These are phyloP conservation scores for Mycocentrospora acerina DNA, from an alignment of 2,329 filamentous ascomycete genomes.

Conservation along the genomic window DNA sequence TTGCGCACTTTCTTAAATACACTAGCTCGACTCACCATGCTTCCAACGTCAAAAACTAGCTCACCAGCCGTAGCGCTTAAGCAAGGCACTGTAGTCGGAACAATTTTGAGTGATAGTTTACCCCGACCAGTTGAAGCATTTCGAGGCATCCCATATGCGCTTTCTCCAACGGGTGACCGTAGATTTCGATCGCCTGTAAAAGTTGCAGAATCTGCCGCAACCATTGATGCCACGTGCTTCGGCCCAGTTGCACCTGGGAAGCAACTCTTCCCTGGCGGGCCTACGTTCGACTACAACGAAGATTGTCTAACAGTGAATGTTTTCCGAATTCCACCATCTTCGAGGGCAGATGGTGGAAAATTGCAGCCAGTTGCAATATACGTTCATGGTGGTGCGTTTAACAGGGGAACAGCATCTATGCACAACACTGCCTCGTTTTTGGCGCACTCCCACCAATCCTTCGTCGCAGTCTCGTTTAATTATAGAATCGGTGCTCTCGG, in stretches of 20 bases:
- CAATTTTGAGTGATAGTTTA: no score
- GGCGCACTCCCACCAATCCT: slow-evolving; percentile 50
- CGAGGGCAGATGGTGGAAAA: no score
- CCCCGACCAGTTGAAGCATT: slow-evolving; percentile 16
- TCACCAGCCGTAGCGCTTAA: no score
- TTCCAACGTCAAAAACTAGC: no score
- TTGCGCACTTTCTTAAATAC: no score
- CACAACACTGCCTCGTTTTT: slow-evolving; percentile 65
- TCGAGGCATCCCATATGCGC: slow-evolving; percentile 21
- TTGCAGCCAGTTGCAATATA: slow-evolving; percentile 49
- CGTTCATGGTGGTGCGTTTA: slow-evolving; percentile 66
- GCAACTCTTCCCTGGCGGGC: slow-evolving; percentile 14
- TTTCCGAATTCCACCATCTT: no score
- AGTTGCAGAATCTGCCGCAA: slow-evolving; percentile 8
- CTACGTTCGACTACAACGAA: slow-evolving; percentile 17
- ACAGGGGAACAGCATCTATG: slow-evolving; percentile 37
- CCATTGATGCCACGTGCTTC: slow-evolving; percentile 17
- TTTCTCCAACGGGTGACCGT: slow-evolving; percentile 17
- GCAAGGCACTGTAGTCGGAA: no score
- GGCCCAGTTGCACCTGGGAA: slow-evolving; percentile 21
- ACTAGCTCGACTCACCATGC: no score
- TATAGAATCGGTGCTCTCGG: slow-evolving; percentile 21
- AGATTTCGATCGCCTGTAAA: slow-evolving; percentile 21
- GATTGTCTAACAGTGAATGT: slow-evolving; percentile 27
- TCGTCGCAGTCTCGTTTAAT: slow-evolving; percentile 54